These are phyloP conservation scores for Yamadazyma diospyri DNA, from an alignment of 1,139 yeast species.

Conservation along the genomic window DNA sequence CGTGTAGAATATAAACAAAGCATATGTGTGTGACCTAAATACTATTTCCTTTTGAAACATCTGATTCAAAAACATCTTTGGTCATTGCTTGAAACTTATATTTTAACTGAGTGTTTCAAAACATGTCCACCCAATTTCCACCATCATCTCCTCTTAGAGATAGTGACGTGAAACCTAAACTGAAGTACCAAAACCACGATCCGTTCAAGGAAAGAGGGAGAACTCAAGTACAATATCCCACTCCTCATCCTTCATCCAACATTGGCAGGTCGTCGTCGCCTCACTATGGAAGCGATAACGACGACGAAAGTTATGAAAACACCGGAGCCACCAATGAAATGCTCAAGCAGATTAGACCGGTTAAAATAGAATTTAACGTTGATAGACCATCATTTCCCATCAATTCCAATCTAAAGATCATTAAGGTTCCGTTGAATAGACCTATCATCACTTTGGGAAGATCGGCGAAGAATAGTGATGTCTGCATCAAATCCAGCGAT, in stretches of 20 bases:
- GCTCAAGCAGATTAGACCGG: conserved; percentile 4
- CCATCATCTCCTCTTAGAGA: conserved; percentile 61
- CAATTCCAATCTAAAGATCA: conserved; percentile 36
- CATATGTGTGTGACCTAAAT: conserved; percentile 5
- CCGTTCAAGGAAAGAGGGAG: conserved; percentile 20
- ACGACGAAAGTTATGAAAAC: conserved; percentile 2
- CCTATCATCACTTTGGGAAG: conserved; percentile 50
- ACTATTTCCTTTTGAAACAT: not conserved
- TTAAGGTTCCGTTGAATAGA: conserved; percentile 33
- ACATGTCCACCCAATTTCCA: conserved; percentile 43
- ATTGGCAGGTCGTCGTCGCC: conserved; percentile 48
- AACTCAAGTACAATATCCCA: conserved; percentile 31
- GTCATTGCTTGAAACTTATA: not conserved
- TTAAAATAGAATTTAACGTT: conserved; percentile 13
- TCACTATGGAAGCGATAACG: conserved; percentile 8
- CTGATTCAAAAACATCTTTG: not conserved
- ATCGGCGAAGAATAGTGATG: conserved; percentile 60
- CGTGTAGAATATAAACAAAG: conserved; percentile 7
- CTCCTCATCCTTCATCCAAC: conserved; percentile 57
- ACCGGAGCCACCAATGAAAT: no score
- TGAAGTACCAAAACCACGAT: conserved; percentile 5
- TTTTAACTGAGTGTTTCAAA: not conserved
- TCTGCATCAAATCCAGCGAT: conserved; percentile 50
- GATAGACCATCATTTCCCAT: conserved; percentile 20
- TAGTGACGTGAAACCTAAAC: conserved; percentile 12